A percentile compares a stretch with the other conserved stretches of the same genome.
Conservation (phyloP, 768 basidiomycete genomes). For the Kwoniella shandongensis region DNA sequence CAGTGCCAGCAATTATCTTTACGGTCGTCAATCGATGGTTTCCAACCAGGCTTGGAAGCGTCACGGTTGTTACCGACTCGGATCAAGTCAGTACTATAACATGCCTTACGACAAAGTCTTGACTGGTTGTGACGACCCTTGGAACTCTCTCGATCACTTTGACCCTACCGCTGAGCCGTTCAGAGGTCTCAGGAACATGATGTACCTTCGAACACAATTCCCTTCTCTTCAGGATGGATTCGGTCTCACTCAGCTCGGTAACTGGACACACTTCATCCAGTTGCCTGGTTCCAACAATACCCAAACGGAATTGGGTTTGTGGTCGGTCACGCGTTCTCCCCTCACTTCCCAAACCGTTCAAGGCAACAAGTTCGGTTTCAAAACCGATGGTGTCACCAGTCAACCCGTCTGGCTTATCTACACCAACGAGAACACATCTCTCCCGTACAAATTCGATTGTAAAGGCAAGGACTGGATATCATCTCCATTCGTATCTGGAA, state of each 20-base stretch:
- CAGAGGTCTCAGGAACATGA: constrained; percentile 71
- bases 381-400: constrained; percentile 58
- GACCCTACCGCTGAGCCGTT: constrained; percentile 80
- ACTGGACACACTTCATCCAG: constrained; percentile 76
- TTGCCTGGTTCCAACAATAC: constrained; percentile 83
- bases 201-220: constrained; percentile 68
- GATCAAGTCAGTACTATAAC: constrained; percentile 90
- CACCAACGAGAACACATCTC: constrained; percentile 77
- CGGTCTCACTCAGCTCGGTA: constrained; percentile 76
- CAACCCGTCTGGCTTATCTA: constrained; percentile 81
- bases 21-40: constrained; percentile 88
- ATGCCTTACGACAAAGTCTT: constrained; percentile 77
- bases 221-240: constrained; percentile 81
- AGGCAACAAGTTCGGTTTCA: constrained; percentile 55
- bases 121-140: constrained; percentile 81
- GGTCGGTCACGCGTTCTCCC: constrained; percentile 72
- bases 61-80: constrained; percentile 87
- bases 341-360: constrained; percentile 60
- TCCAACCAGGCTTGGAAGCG: constrained; percentile 81
- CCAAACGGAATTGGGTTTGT: constrained; percentile 80
- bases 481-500: constrained; percentile 68
- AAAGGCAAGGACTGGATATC: constrained; percentile 66
- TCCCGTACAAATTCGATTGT: constrained; percentile 67
- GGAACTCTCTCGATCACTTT: constrained; percentile 92
- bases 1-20: constrained; percentile 83